Conservation (phyloP, 83 land plant species). For the Picea mariana region DNA sequence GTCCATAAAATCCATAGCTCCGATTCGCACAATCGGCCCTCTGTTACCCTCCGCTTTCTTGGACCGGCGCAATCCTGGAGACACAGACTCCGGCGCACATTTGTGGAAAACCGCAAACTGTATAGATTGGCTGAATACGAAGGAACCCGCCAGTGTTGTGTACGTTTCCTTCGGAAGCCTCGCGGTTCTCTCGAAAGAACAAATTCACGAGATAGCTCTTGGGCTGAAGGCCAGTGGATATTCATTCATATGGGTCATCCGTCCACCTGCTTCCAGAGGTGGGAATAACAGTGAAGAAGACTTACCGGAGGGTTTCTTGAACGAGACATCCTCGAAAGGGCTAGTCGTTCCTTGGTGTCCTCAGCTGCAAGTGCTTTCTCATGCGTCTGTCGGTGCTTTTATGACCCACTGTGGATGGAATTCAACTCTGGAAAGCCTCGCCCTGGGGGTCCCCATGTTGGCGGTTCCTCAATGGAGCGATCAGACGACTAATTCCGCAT, state of each 20-base stretch:
- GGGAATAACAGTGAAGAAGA: background rate
- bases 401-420: conserved; percentile 22
- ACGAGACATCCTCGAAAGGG: too few species aligned
- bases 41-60: conserved; percentile 22
- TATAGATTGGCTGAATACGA: too few species aligned
- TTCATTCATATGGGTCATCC: conserved; percentile 29
- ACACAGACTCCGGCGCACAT: conserved; percentile 13
- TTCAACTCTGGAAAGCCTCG: too few species aligned
- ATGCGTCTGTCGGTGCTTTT: conserved; percentile 16
- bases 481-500: conserved; percentile 26
- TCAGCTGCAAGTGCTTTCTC: conserved; percentile 10
- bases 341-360: conserved; percentile 15
- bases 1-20: background rate
- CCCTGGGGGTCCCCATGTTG: conserved; percentile 23
- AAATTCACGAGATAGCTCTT: too few species aligned
- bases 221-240: background rate
- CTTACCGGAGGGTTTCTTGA: background rate
- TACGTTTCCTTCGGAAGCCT: too few species aligned
- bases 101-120: too few species aligned
- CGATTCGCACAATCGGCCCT: background rate
- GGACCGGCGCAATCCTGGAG: conserved; percentile 14
- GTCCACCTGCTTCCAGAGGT: background rate
- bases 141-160: too few species aligned
- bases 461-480: conserved; percentile 16
- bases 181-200: too few species aligned